Evolutionary conservation across 169 alveolate species (phyloP), one percentile per base, ranked within the genome.

Genomic region (Cryptosporidium ubiquitum): DNA sequence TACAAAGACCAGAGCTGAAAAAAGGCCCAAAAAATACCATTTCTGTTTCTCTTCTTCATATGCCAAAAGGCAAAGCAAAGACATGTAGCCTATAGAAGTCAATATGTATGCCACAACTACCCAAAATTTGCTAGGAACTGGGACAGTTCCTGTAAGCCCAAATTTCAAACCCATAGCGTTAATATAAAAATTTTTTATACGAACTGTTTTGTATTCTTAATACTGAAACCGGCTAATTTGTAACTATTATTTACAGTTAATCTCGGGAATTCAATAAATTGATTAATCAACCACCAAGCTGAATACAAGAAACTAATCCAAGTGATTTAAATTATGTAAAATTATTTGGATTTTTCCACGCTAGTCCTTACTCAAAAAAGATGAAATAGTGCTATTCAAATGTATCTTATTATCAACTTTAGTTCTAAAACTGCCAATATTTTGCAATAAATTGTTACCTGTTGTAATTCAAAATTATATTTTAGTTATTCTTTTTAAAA

Each of bases 21-120:
- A 4, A 31, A 64, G 69, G 23, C 85, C 70, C 2, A 52, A 33
- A 55, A 52, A 73, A 73, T 73, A 73, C 85, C 85, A 73, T 7
- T 33, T 58, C 35, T 16, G 57, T 26, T 57, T 73, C 26, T 58
- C 64, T 58, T 73, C 85, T 23, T 73, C 85, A 57, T 73, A 57
- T 73, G 14, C 35, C 14, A 58, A 20, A 26, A 73, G 26, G 42
- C 51, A 73, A 16, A 73, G 39, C 52, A 73, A 31, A 44, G 55
- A 20, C 29, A 68, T 73, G 33, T 73, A 73, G 9, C 12, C 23
- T 12, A 73, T 16, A 20, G 44, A 73, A 55, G 42, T 33, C 23
- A 73, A 6, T 9, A 73, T 31, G 14, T 73, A 73, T 23, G 64
- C 35, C 9, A 73, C 2, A 14, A 33, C 26, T 20, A 64, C 68